Percentiles rank a stretch among this genome's conserved stretches.
These are phyloP conservation scores for Leccinum fuscescens DNA, from an alignment of 1,284 basidiomycete species.

Conservation along the genomic window DNA sequence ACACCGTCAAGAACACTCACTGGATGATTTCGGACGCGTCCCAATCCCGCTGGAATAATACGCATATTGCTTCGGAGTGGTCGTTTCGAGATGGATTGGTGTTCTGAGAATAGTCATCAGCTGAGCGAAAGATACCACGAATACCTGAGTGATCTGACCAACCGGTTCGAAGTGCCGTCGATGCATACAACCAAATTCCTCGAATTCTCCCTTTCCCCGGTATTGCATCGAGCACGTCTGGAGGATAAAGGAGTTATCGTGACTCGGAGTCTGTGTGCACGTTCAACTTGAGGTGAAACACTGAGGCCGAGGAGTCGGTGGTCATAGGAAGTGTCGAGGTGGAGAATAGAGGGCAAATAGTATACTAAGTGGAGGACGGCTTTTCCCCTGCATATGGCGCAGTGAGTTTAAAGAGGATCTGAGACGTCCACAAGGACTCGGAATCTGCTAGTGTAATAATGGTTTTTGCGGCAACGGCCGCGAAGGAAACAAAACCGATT, in stretches of 20 bases:
- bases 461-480: background rate
- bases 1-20: conserved; percentile 18
- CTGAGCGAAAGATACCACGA: background rate
- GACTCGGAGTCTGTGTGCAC: background rate
- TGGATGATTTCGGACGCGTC: conserved; percentile 29
- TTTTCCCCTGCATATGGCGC: background rate
- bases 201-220: conserved; percentile 1
- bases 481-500: background rate
- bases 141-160: conserved; percentile 27
- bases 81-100: conserved; percentile 28
- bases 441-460: background rate
- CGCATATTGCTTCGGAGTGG: conserved; percentile 25
- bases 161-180: background rate
- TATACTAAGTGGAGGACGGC: background rate
- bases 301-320: background rate
- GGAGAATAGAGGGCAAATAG: background rate
- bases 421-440: background rate
- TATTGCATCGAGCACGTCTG: conserved; percentile 15
- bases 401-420: background rate
- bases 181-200: conserved; percentile 27
- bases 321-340: background rate
- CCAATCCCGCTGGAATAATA: conserved; percentile 43
- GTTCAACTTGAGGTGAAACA: background rate
- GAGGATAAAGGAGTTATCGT: background rate
- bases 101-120: background rate